These are phyloP conservation scores for Ascochyta clinopodiicola DNA, from an alignment of 2,329 filamentous ascomycete genomes.

Conservation along the genomic window DNA sequence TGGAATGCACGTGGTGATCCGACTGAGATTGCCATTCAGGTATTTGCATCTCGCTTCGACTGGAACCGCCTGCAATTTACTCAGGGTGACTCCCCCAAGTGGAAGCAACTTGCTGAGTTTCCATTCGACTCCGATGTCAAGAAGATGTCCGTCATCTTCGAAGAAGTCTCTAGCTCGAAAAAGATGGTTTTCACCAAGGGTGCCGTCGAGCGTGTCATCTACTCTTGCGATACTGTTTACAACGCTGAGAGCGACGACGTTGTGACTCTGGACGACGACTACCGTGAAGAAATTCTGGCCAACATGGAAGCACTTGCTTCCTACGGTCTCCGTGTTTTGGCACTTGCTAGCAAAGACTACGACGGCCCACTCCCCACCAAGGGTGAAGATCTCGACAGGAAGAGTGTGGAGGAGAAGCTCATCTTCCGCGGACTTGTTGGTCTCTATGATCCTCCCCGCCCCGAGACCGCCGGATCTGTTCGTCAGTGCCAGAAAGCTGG, in stretches of 20 bases:
- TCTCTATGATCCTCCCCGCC: constrained; percentile 83
- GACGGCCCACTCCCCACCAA: constrained; percentile 52
- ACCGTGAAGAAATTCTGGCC: constrained; percentile 63
- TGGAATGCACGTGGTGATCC: constrained; percentile 47
- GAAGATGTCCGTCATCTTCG: constrained; percentile 75
- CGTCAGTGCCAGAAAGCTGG: constrained; percentile 37
- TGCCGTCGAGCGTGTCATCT: constrained; percentile 69
- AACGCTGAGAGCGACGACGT: constrained; percentile 52
- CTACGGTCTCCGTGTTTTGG: constrained; percentile 72
- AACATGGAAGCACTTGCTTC: constrained; percentile 73
- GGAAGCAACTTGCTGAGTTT: constrained; percentile 64
- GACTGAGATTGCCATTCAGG: constrained; percentile 76
- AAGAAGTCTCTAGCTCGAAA: constrained; percentile 43
- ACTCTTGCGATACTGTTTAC: constrained; percentile 61
- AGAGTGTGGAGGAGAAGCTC: constrained; percentile 69
- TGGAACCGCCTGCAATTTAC: constrained; percentile 59
- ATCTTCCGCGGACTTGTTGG: constrained; percentile 79
- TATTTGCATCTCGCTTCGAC: constrained; percentile 73
- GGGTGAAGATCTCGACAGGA: constrained; percentile 58
- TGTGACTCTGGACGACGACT: constrained; percentile 57
- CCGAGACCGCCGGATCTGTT: constrained; percentile 70
- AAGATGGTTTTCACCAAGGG: constrained; percentile 67
- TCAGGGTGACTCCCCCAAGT: constrained; percentile 34
- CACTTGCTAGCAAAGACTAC: constrained; percentile 62
- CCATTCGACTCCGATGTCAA: constrained; percentile 77